phyloP scores from a whole-genome alignment of 2,329 filamentous ascomycete genomes.

The Botrytis byssoidea region DNA sequence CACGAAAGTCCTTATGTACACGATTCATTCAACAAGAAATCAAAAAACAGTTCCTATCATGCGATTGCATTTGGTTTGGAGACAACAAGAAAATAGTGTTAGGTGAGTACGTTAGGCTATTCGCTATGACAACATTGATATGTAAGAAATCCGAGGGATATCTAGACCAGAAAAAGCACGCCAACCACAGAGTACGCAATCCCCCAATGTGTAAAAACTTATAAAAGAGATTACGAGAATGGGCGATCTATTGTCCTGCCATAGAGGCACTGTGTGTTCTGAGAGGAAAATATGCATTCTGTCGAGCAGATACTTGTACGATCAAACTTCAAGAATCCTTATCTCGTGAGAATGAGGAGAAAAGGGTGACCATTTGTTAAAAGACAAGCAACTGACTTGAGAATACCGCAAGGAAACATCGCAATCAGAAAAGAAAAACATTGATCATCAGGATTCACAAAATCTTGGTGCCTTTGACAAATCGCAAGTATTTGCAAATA shows the following conservation, averaged over 20 bases:
- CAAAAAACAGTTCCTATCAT: neutral
- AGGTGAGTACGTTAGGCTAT: conserved; percentile 17
- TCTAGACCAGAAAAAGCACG: conserved; percentile 35
- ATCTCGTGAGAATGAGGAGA: conserved; percentile 31
- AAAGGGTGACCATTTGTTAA: conserved; percentile 25
- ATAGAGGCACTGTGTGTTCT: conserved; percentile 34
- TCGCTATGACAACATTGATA: conserved; percentile 18
- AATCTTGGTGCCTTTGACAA: conserved; percentile 40
- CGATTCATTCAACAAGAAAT: neutral
- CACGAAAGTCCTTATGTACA: neutral
- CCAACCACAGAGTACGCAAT: conserved; percentile 31
- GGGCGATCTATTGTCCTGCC: conserved; percentile 33
- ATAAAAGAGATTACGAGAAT: conserved; percentile 26
- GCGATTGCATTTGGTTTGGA: conserved; percentile 11
- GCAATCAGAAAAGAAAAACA: conserved; percentile 41
- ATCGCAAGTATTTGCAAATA: conserved; percentile 35
- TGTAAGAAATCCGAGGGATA: conserved; percentile 29
- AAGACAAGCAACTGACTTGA: conserved; percentile 22
- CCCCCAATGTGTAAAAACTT: conserved; percentile 32
- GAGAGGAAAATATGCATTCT: conserved; percentile 35
- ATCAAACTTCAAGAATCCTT: conserved; percentile 32
- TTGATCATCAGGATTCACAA: conserved; percentile 41
- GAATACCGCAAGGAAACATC: conserved; percentile 29
- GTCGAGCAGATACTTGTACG: conserved; percentile 35
- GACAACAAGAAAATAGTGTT: conserved; percentile 13